Conservation (phyloP, 2,329 filamentous ascomycete species). For the Pyrenophora graminea region DNA sequence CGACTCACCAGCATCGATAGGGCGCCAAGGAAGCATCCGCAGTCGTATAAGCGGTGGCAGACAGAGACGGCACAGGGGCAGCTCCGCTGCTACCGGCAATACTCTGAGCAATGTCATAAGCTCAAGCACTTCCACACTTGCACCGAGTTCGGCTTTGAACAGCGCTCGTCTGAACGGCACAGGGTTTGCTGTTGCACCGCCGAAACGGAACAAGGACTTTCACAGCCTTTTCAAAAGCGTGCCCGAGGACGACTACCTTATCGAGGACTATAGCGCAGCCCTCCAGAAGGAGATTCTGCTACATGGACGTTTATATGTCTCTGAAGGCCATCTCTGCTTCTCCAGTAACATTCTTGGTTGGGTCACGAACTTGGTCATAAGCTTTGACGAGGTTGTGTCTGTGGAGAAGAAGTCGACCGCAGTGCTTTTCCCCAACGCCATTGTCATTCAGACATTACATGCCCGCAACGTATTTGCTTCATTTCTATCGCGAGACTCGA, state of each 20-base stretch:
- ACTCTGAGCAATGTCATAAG: slow-evolving; percentile 74
- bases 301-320: slow-evolving; percentile 92
- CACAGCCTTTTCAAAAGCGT: slow-evolving; percentile 94
- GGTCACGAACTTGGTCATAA: slow-evolving; percentile 96
- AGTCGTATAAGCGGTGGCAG: slow-evolving; percentile 58
- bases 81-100: slow-evolving; percentile 68
- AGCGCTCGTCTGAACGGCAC: slow-evolving; percentile 86
- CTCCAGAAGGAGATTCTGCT: slow-evolving; percentile 93
- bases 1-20: slow-evolving; percentile 60
- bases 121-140: slow-evolving; percentile 71
- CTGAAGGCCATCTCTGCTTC: slow-evolving; percentile 96
- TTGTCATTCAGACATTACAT: slow-evolving; percentile 94
- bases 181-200: slow-evolving; percentile 93
- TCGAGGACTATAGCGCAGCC: slow-evolving; percentile 97
- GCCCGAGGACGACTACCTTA: slow-evolving; percentile 95
- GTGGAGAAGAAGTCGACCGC: slow-evolving; percentile 97
- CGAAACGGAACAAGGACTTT: slow-evolving; percentile 94
- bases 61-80: slow-evolving; percentile 76
- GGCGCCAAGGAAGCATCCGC: slow-evolving; percentile 57
- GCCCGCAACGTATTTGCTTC: slow-evolving; percentile 95
- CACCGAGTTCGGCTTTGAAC: slow-evolving; percentile 63
- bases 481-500: slow-evolving; percentile 90
- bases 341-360: slow-evolving; percentile 98
- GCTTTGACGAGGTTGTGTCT: slow-evolving; percentile 95
- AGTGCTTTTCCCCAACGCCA: slow-evolving; percentile 92